Percentiles rank a stretch among this genome's conserved stretches.
phyloP scores from a whole-genome alignment of 1,284 basidiomycete species.

The Microbotryum lychnidis-dioicae region DNA sequence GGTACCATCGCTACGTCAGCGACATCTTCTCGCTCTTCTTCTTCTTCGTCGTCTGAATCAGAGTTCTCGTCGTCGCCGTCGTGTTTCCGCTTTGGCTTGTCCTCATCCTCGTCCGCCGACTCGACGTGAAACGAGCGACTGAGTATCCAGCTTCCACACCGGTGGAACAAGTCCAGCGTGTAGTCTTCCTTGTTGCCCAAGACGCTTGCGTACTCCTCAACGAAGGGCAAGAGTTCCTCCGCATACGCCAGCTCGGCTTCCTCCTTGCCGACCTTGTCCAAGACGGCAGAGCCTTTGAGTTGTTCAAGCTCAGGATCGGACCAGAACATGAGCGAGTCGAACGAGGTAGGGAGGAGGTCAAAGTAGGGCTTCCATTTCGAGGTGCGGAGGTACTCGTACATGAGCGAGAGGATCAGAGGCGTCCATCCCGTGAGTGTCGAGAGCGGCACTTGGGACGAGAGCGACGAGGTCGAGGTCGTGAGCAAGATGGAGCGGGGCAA shows the following conservation, averaged over 20 bases:
- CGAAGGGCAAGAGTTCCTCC: constrained; percentile 39
- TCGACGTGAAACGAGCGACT: constrained; percentile 76
- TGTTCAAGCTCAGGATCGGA: constrained; percentile 60
- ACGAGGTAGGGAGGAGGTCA: constrained; percentile 52
- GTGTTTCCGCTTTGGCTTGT: constrained; percentile 29
- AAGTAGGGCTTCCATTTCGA: constrained; percentile 35
- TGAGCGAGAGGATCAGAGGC: constrained; percentile 82
- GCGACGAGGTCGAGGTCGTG: constrained; percentile 63
- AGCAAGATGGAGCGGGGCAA: constrained; percentile 72
- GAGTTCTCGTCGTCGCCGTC: constrained; percentile 37
- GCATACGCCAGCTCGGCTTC: constrained; percentile 72
- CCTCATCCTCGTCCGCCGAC: constrained; percentile 35
- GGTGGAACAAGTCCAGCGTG: constrained; percentile 68
- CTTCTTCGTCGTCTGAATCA: constrained; percentile 43
- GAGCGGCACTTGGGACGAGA: constrained; percentile 53
- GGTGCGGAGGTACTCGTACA: constrained; percentile 65
- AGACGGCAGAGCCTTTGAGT: constrained; percentile 73
- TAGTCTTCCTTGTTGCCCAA: constrained; percentile 58
- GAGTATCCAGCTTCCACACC: constrained; percentile 87
- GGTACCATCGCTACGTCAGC: constrained; percentile 86
- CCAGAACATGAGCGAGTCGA: constrained; percentile 98
- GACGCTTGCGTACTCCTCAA: constrained; percentile 60
- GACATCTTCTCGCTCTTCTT: constrained; percentile 56
- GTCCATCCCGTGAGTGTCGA: constrained; percentile 60
- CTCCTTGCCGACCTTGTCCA: constrained; percentile 78